phyloP scores from a whole-genome alignment of 2,329 filamentous ascomycete species.

The Colletotrichum viniferum region DNA sequence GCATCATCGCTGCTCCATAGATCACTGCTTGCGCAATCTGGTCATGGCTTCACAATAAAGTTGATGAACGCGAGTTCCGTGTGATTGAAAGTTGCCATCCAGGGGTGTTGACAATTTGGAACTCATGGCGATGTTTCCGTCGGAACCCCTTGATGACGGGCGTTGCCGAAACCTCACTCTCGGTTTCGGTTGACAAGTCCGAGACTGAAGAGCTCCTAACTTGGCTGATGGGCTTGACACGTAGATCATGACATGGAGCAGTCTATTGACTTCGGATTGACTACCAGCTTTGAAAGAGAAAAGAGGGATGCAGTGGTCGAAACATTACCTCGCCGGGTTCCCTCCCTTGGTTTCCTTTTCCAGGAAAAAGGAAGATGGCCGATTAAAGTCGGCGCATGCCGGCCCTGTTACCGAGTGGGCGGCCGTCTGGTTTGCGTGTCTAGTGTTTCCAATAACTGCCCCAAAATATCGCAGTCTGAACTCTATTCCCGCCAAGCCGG shows the following conservation, averaged over 20 bases:
- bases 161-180: not conserved
- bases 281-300: not conserved
- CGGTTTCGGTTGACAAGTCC: not conserved
- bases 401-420: not conserved
- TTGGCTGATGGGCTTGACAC: not conserved
- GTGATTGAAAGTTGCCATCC: not conserved
- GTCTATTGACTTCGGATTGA: not conserved
- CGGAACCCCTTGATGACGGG: not conserved
- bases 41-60: not conserved
- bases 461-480: not conserved
- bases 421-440: not conserved
- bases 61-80: not conserved
- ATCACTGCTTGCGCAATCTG: not conserved
- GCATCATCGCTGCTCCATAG: not conserved
- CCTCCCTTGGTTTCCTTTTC: not conserved
- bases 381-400: not conserved
- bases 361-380: not conserved
- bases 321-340: not conserved
- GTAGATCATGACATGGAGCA: slow-evolving; percentile 2
- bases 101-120: not conserved
- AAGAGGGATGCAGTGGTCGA: not conserved
- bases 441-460: not conserved
- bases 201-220: not conserved
- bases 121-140: not conserved
- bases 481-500: slow-evolving; percentile 1